These are phyloP conservation scores for Capsicum baccatum DNA, from an alignment of 257 asterid genomes.

Conservation along the genomic window DNA sequence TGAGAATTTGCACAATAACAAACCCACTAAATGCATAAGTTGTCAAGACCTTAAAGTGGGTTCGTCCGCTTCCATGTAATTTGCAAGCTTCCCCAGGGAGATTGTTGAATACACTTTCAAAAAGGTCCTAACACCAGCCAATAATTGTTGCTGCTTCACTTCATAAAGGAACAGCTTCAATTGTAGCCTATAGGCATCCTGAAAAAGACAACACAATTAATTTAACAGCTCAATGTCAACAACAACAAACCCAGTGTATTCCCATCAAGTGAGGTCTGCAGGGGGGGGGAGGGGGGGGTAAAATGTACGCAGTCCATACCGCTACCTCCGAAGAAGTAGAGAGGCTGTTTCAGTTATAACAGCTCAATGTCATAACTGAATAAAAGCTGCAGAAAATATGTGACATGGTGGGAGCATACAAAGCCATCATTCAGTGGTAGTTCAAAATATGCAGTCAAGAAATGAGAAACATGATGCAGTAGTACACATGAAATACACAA, in stretches of 20 bases:
- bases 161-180: slow-evolving; percentile 87
- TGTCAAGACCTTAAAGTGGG: slow-evolving; percentile 71
- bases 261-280: too few relatives aligned
- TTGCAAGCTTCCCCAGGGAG: slow-evolving; percentile 79
- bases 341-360: too few relatives aligned
- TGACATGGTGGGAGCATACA: neutral
- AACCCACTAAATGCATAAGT: slow-evolving; percentile 22
- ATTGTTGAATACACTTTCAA: slow-evolving; percentile 87
- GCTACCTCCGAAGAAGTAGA: too few relatives aligned
- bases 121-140: slow-evolving; percentile 79
- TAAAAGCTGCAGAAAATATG: neutral
- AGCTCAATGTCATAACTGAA: too few relatives aligned
- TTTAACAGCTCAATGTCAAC: neutral
- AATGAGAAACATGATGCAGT: neutral
- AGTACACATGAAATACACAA: neutral
- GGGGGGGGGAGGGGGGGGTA: too few relatives aligned
- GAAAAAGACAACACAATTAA: slow-evolving; percentile 34
- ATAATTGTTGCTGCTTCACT: slow-evolving; percentile 91
- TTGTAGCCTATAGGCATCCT: slow-evolving; percentile 91
- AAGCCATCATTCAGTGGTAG: neutral
- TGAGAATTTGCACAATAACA: neutral
- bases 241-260: too few relatives aligned
- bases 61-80: slow-evolving; percentile 87
- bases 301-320: too few relatives aligned
- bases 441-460: neutral